A percentile compares a stretch with the other conserved stretches of the same genome.
phyloP scores from a whole-genome alignment of 1,139 yeast genomes.

The Taphrina flavorubra region DNA sequence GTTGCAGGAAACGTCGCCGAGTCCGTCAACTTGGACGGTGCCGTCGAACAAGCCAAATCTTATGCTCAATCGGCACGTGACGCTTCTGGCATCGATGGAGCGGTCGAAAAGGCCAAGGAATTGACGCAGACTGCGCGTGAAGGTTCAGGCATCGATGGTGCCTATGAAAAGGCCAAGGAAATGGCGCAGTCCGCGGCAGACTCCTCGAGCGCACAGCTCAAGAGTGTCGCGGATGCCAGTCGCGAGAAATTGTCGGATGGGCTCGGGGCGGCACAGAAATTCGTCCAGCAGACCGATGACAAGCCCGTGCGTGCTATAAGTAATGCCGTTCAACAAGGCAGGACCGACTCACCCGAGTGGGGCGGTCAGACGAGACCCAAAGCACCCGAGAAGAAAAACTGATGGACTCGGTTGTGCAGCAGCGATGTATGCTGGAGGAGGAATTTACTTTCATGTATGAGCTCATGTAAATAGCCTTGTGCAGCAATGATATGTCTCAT shows the following conservation, averaged over 20 bases:
- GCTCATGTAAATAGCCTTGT: background rate
- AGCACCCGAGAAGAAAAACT: conserved; percentile 9
- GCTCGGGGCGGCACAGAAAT: conserved; percentile 14
- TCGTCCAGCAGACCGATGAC: conserved; percentile 13
- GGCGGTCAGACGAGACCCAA: conserved; percentile 12
- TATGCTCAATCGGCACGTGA: conserved; percentile 24
- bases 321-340: conserved; percentile 23
- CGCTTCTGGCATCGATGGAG: conserved; percentile 9
- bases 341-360: conserved; percentile 24
- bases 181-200: conserved; percentile 13
- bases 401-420: conserved; percentile 8
- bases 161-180: conserved; percentile 7
- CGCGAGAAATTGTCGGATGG: conserved; percentile 13
- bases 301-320: conserved; percentile 15
- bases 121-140: background rate
- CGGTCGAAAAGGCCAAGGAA: conserved; percentile 11
- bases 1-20: conserved; percentile 26
- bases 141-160: conserved; percentile 10
- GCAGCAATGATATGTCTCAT: background rate
- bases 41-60: conserved; percentile 1
- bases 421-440: conserved; percentile 17
- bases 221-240: background rate
- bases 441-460: background rate
- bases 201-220: background rate
- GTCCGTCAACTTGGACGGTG: conserved; percentile 12